phyloP scores from a whole-genome alignment of 768 basidiomycete species.

The Pleurotus salmoneostramineus region DNA sequence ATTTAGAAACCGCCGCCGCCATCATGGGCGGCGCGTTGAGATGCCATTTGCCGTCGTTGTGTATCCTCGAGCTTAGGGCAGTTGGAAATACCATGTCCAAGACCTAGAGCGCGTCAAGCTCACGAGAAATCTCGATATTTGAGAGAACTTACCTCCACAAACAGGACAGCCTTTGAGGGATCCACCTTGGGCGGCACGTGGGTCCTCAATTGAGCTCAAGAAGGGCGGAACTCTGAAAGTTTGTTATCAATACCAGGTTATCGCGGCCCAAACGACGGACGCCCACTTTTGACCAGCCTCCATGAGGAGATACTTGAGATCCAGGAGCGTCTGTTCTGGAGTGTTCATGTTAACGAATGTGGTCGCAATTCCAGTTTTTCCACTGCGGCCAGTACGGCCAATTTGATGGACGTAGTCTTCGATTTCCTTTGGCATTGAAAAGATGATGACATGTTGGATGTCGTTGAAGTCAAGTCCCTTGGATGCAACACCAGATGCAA shows the following conservation, averaged over 20 bases:
- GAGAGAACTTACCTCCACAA: conserved; percentile 71
- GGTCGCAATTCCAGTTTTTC: conserved; percentile 98
- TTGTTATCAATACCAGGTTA: conserved; percentile 4
- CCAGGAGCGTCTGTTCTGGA: conserved; percentile 90
- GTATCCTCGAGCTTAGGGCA: conserved; percentile 97
- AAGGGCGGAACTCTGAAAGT: conserved; percentile 85
- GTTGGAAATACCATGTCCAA: conserved; percentile 91
- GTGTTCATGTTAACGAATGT: conserved; percentile 99
- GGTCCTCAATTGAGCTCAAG: conserved; percentile 85
- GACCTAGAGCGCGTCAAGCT: conserved; percentile 43
- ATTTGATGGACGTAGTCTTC: conserved; percentile 99
- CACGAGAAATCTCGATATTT: conserved; percentile 1
- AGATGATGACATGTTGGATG: conserved; percentile 98
- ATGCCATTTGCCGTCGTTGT: conserved; percentile 86
- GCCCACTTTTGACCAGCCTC: conserved; percentile 96
- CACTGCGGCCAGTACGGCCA: conserved; percentile 94
- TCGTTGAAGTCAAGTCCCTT: conserved; percentile 99
- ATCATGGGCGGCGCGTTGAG: conserved; percentile 67
- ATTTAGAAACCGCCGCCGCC: conserved; percentile 50
- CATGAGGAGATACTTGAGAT: conserved; percentile 94
- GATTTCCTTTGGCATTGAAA: conserved; percentile 99
- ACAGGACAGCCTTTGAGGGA: conserved; percentile 87
- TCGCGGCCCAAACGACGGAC: not conserved
- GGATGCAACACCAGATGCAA: conserved; percentile 95
- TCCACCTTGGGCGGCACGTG: conserved; percentile 75